phyloP scores from a whole-genome alignment of 2,329 filamentous ascomycete genomes.

The Talaromyces pinophilus region DNA sequence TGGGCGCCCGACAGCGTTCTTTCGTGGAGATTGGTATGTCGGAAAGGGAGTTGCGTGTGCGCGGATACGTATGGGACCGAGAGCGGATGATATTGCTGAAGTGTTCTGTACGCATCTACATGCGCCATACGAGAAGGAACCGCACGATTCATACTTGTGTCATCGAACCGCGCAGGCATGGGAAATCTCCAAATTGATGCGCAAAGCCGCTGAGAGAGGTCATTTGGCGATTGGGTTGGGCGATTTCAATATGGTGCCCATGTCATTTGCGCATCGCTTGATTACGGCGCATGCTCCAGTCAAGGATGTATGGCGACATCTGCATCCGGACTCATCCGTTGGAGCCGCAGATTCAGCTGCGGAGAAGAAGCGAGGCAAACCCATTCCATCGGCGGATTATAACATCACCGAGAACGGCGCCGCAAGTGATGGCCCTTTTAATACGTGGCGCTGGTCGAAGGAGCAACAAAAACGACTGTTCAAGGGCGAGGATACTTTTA shows the following conservation, averaged over 20 bases:
- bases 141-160: conserved; percentile 81
- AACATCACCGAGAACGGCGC: conserved; percentile 81
- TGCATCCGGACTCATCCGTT: conserved; percentile 81
- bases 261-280: conserved; percentile 79
- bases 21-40: conserved; percentile 92
- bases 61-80: conserved; percentile 69
- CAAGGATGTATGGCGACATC: conserved; percentile 77
- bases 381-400: conserved; percentile 72
- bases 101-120: conserved; percentile 94
- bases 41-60: conserved; percentile 91
- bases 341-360: conserved; percentile 68
- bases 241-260: conserved; percentile 95
- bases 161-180: conserved; percentile 92
- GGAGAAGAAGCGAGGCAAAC: conserved; percentile 65
- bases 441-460: conserved; percentile 91
- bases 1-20: conserved; percentile 90
- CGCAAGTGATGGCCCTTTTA: conserved; percentile 81
- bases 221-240: conserved; percentile 83
- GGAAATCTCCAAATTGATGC: conserved; percentile 89
- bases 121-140: conserved; percentile 79
- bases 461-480: conserved; percentile 67
- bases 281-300: conserved; percentile 77
- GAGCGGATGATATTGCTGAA: conserved; percentile 68
- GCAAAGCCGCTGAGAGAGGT: conserved; percentile 74
- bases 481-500: conserved; percentile 62